Evolutionary conservation across 2,329 filamentous ascomycete species (phyloP), one percentile per base, ranked within the genome.

Genomic region (Orbilia javanica): DNA sequence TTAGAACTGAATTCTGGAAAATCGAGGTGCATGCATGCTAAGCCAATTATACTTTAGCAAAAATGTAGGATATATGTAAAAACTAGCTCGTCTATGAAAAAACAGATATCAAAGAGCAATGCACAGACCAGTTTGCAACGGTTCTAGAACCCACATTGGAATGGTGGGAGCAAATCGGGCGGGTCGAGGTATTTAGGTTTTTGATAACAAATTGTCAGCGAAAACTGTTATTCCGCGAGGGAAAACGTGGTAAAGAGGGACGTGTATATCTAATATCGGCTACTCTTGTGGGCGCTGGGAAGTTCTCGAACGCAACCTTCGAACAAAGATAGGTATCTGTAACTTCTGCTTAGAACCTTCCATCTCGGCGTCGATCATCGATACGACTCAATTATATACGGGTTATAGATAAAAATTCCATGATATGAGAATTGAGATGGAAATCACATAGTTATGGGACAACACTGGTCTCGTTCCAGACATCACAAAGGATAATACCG

Each of bases 331-430:
- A n/a, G n/a, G n/a, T n/a, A n/a, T n/a, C n/a, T n/a, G n/a, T n/a
- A n/a, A n/a, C n/a, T n/a, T n/a, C n/a, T n/a, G n/a, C n/a, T n/a
- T n/a, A 15, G 1, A 53, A 2, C 1, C 10, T 20, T 31, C 57
- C 95, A 98, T 84, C 87, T 98, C 3, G 95, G 97, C 84, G 93
- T 97, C 36, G 36, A 39, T 3, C 11, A 39, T 39, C 36, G n/a
- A n/a, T n/a, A n/a, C n/a, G n/a, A n/a, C n/a, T 39, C 36, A 13
- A 39, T 39, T 39, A 11, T 1, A 90, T 98, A 42, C 97, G 95
- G 95, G 94, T 94, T 0, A 93, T 97, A 87, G 94, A 97, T 82
- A 90, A 90, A 0, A 89, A n/a, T n/a, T 94, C 15, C 90, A 95
- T 57, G 89, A 95, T 83, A 92, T 97, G 0, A 96, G 94, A 4